Conservation (phyloP, 345 rosid genomes). For the sweet orange (Citrus sinensis) region DVS_A1.0 CM039165.1:10540501-10541000, state of each 20-base stretch:
- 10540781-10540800: slow-evolving; percentile 93
- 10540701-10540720: background rate
- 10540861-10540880: background rate
- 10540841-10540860: slow-evolving; percentile 33
- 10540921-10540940: background rate
- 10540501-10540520: slow-evolving; percentile 86
- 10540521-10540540: slow-evolving; percentile 70
- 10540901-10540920: background rate
- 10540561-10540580: slow-evolving; percentile 98
- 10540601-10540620: slow-evolving; percentile 86
- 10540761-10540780: slow-evolving; percentile 94
- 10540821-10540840: slow-evolving; percentile 97
- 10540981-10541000: slow-evolving; percentile 80
- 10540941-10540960: background rate
- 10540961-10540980: slow-evolving; percentile 64
- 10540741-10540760: slow-evolving; percentile 93
- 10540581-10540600: slow-evolving; percentile 92
- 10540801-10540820: slow-evolving; percentile 99
- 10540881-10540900: background rate
- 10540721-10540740: background rate
- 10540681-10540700: background rate
- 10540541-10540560: slow-evolving; percentile 69
- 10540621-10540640: background rate
- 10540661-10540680: background rate
- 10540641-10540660: background rate